Evolutionary conservation across 2,329 filamentous ascomycete genomes (phyloP), one percentile per base, ranked within the genome.

Genomic region (Curvularia verruculosa): DNA sequence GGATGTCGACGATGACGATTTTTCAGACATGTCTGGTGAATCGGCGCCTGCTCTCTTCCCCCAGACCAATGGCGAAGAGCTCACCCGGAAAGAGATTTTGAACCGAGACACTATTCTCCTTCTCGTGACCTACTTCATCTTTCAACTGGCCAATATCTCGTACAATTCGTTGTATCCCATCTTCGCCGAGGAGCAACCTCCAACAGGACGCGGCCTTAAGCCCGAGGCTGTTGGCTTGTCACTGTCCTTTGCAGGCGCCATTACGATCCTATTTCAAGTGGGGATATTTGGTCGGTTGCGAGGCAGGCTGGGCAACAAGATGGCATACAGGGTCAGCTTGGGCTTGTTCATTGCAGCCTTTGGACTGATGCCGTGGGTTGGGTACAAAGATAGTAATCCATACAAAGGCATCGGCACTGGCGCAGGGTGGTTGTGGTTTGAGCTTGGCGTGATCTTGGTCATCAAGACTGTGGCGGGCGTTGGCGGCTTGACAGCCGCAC

Each of bases 161-260:
- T 99, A 93, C 83, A 97, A 96, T 77, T 94, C 91, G 18, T 81
- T 99, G 0, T 99, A 96, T 69, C 95, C 95, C 0, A 94, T 98
- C 52, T 99, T 98, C 68, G 91, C 89, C 0, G 88, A 93, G 52
- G 87, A 89, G 0, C 77, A 84, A 0, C 82, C 87, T 0, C 95
- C 95, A 0, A 88, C 88, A 0, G 95, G 95, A 18, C 89, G 95
- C 39, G 82, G 83, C 0, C 81, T 98, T 3, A 84, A 84, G 0
- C 91, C 94, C 0, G 84, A 87, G 54, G 91, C 90, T 58, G 96
- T 98, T 43, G 95, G 95, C 0, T 78, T 96, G 18, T 91, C 90
- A 0, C 81, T 97, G 50, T 94, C 91, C 0, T 88, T 96, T 60
- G 91, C 94, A 0, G 93, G 94, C 0, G 75, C 89, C 1, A 87